Evolutionary conservation across 495 filamentous ascomycete species (phyloP).

Genomic region (Aspergillus funiculosus): DNA sequence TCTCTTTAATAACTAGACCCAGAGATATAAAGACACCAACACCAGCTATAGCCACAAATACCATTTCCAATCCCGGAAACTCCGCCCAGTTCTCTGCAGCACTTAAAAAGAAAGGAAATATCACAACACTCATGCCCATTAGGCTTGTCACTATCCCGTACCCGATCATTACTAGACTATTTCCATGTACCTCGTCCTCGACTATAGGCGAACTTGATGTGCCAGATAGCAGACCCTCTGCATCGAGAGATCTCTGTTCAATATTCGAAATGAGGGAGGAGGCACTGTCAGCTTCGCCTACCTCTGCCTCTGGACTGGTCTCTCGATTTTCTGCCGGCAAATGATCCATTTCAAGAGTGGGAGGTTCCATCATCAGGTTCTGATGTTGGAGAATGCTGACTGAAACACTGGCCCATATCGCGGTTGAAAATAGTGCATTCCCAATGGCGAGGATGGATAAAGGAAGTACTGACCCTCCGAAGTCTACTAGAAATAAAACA

Average conservation of each 20-base stretch:
- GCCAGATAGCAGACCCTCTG: too few relatives aligned
- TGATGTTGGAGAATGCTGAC: neutral
- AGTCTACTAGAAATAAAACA: too few relatives aligned
- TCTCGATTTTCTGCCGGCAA: too few relatives aligned
- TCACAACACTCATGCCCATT: neutral
- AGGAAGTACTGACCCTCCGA: neutral
- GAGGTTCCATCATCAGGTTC: too few relatives aligned
- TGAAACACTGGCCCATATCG: conserved; percentile 2
- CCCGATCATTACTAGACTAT: too few relatives aligned
- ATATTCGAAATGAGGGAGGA: too few relatives aligned
- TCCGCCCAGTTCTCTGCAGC: conserved; percentile 2
- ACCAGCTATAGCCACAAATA: neutral
- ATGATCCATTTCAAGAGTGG: too few relatives aligned
- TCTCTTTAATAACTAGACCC: neutral
- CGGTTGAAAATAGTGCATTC: neutral
- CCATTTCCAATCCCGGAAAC: neutral
- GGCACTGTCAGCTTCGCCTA: too few relatives aligned
- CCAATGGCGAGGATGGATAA: neutral
- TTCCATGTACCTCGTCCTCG: too few relatives aligned
- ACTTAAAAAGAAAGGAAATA: neutral
- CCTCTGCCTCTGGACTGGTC: too few relatives aligned
- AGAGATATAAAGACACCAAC: neutral
- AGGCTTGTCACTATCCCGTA: conserved; percentile 5
- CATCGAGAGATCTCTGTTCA: too few relatives aligned
- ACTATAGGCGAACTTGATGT: too few relatives aligned